Evolutionary conservation across 352 stramenopile species (phyloP).

Genomic region (Phytophthora pseudosyringae): DNA sequence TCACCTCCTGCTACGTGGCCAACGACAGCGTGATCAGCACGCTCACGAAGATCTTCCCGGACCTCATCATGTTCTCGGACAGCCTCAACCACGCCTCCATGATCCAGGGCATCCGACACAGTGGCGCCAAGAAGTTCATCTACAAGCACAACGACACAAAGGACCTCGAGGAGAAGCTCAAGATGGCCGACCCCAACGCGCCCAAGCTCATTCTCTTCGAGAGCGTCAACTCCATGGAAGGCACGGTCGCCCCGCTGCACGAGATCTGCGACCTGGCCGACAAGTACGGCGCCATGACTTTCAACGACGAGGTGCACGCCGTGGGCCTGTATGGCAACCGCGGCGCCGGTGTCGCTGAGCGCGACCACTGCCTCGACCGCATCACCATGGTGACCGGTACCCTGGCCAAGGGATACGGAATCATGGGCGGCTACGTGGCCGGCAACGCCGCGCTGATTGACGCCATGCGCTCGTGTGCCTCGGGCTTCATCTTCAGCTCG

Average conservation of each 20-base stretch:
- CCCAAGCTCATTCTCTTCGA: constrained; percentile 90
- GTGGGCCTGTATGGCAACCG: constrained; percentile 90
- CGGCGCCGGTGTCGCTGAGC: constrained; percentile 85
- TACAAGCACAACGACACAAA: constrained; percentile 90
- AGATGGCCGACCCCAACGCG: constrained; percentile 67
- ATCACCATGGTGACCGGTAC: constrained; percentile 93
- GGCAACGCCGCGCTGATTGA: constrained; percentile 85
- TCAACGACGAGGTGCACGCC: constrained; percentile 92
- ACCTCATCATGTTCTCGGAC: constrained; percentile 91
- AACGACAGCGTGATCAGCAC: constrained; percentile 91
- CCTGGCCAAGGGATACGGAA: constrained; percentile 90
- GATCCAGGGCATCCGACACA: constrained; percentile 88
- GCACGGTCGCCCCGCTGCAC: constrained; percentile 83
- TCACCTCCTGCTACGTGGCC: constrained; percentile 91
- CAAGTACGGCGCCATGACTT: constrained; percentile 93
- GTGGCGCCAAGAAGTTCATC: constrained; percentile 77
- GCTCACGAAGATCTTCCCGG: constrained; percentile 91
- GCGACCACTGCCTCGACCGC: constrained; percentile 85
- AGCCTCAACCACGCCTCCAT: constrained; percentile 92
- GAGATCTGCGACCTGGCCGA: constrained; percentile 88
- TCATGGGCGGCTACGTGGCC: constrained; percentile 92
- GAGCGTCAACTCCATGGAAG: constrained; percentile 91
- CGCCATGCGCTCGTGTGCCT: constrained; percentile 86
- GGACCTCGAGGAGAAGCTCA: constrained; percentile 82
- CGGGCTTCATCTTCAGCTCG: constrained; percentile 93